Evolutionary conservation across 768 basidiomycete species (phyloP).

Genomic region (Boletus rubropictus): DNA sequence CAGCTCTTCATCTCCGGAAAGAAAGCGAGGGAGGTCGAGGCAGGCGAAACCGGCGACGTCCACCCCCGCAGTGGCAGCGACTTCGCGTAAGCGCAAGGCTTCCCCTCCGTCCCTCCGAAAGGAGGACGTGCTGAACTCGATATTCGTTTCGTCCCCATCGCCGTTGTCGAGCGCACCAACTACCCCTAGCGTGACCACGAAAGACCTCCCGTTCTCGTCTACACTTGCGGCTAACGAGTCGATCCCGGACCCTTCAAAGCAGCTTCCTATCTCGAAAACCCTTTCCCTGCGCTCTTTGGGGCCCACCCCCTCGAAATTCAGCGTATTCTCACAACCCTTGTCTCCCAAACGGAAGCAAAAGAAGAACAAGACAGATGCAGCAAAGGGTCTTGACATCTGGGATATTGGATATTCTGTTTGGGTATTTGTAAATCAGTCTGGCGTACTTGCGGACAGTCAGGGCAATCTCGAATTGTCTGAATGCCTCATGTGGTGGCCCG

Average conservation of each 20-base stretch:
- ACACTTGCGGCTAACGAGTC: not conserved
- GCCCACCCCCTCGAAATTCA: conserved; percentile 8
- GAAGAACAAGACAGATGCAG: conserved; percentile 2
- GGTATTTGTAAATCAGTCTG: conserved; percentile 44
- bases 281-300: conserved; percentile 9
- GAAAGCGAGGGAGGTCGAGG: conserved; percentile 11
- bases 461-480: conserved; percentile 18
- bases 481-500: conserved; percentile 63
- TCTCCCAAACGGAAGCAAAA: conserved; percentile 21
- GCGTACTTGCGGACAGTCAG: conserved; percentile 30
- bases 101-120: conserved; percentile 6
- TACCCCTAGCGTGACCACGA: conserved; percentile 9
- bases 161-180: conserved; percentile 26
- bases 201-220: conserved; percentile 19
- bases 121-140: conserved; percentile 6
- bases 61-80: conserved; percentile 13
- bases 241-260: conserved; percentile 1
- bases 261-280: conserved; percentile 8
- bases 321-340: conserved; percentile 17
- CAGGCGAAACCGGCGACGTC: not conserved
- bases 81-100: conserved; percentile 28
- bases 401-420: conserved; percentile 42
- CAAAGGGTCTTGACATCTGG: conserved; percentile 9
- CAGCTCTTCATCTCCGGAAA: conserved; percentile 29
- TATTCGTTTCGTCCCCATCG: conserved; percentile 17